These are phyloP conservation scores for Solanum pimpinellifolium DNA, from an alignment of 257 asterid genomes.

Conservation along the genomic window DNA sequence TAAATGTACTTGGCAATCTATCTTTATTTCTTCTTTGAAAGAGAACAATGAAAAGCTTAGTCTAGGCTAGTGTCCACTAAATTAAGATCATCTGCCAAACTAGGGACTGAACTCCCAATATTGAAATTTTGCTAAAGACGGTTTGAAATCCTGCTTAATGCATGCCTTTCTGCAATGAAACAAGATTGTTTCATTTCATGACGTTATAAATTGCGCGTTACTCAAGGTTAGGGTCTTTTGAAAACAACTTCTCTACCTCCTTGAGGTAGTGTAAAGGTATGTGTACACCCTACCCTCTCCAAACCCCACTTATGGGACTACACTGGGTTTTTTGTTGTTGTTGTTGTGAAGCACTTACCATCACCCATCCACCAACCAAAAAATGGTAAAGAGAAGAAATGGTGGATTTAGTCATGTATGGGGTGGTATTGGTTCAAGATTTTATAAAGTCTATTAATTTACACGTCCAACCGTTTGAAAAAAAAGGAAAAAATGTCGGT, in stretches of 20 bases:
- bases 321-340: not conserved
- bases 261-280: not conserved
- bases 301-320: not conserved
- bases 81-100: not conserved
- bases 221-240: fast-evolving
- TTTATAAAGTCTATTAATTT: not conserved
- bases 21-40: not conserved
- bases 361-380: not conserved
- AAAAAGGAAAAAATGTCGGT: not conserved
- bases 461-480: not conserved
- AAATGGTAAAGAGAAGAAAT: not conserved
- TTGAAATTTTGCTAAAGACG: not conserved
- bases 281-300: not conserved
- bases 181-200: not conserved
- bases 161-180: not conserved
- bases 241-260: not conserved
- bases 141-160: not conserved
- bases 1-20: not conserved
- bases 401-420: not conserved
- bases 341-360: not conserved
- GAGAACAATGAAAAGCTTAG: not conserved
- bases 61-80: not conserved
- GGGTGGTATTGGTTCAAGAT: not conserved
- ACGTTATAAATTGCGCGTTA: not conserved
- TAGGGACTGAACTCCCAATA: not conserved